Evolutionary conservation across 2,329 filamentous ascomycete species (phyloP).

Genomic region (Plenodomus tracheiphilus): DNA sequence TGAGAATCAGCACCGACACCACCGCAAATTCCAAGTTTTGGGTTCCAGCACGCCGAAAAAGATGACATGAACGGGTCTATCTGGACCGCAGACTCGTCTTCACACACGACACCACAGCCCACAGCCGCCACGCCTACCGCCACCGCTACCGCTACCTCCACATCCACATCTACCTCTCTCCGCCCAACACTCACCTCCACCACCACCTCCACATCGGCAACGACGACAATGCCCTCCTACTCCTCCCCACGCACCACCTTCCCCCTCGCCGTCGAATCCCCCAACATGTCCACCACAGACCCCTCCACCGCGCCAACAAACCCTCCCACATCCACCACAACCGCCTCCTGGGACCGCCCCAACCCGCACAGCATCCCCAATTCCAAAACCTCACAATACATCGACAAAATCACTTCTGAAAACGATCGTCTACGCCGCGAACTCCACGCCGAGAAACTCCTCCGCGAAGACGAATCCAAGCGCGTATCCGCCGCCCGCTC

Average conservation of each 20-base stretch:
- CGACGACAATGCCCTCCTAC: slow-evolving; percentile 35
- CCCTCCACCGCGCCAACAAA: slow-evolving; percentile 13
- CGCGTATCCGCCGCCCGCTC: slow-evolving; percentile 69
- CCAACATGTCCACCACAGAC: slow-evolving; percentile 24
- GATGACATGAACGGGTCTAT: neutral
- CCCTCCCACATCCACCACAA: neutral
- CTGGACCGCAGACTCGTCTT: slow-evolving; percentile 11
- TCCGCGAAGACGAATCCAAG: slow-evolving; percentile 71
- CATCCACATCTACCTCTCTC: neutral
- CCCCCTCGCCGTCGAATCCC: slow-evolving; percentile 36
- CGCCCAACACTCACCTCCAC: slow-evolving; percentile 8
- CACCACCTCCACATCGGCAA: slow-evolving; percentile 18
- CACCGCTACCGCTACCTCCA: slow-evolving; percentile 19
- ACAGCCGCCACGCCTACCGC: slow-evolving; percentile 31
- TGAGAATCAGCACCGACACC: neutral
- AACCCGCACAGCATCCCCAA: slow-evolving; percentile 35
- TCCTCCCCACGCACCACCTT: slow-evolving; percentile 36
- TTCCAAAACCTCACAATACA: slow-evolving; percentile 51
- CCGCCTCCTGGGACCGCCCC: slow-evolving; percentile 30
- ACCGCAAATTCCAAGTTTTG: neutral
- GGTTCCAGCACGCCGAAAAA: neutral
- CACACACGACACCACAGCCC: neutral
- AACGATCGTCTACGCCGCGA: slow-evolving; percentile 78
- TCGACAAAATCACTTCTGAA: slow-evolving; percentile 79
- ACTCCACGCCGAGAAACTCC: slow-evolving; percentile 47